Conservation (phyloP, 2,329 filamentous ascomycete species). For the Akanthomyces muscarius region DNA sequence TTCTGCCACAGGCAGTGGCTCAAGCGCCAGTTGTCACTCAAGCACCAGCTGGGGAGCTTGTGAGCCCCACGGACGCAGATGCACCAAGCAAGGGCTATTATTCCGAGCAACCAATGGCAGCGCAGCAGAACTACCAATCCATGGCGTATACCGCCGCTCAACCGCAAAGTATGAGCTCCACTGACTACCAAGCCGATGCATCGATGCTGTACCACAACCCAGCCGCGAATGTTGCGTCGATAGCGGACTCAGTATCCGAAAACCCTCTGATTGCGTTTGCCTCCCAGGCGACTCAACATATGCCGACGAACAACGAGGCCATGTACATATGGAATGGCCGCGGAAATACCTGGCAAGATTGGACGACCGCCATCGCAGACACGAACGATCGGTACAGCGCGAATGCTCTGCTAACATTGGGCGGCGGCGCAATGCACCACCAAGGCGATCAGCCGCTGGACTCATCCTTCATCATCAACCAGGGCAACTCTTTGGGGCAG, state of each 20-base stretch:
- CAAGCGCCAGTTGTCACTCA: neutral
- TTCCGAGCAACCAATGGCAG: constrained; percentile 24
- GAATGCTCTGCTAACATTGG: constrained; percentile 45
- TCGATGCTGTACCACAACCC: constrained; percentile 28
- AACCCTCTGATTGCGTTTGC: constrained; percentile 40
- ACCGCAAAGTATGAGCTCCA: constrained; percentile 21
- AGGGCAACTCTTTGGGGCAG: constrained; percentile 11
- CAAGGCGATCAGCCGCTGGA: constrained; percentile 7
- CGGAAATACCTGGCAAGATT: constrained; percentile 51
- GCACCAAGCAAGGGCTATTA: constrained; percentile 30
- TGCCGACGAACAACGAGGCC: constrained; percentile 24
- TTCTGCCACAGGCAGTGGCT: neutral
- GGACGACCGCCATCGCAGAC: constrained; percentile 49
- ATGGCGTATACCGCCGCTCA: constrained; percentile 30
- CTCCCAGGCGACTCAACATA: constrained; percentile 36
- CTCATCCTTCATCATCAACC: constrained; percentile 1
- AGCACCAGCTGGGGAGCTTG: neutral
- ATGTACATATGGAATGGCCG: constrained; percentile 34
- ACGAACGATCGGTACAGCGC: constrained; percentile 48
- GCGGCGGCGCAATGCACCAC: constrained; percentile 26
- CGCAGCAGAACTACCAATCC: constrained; percentile 28
- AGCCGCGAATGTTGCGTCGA: constrained; percentile 22
- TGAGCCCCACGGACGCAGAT: constrained; percentile 14
- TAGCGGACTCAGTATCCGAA: constrained; percentile 25
- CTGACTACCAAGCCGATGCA: constrained; percentile 26